These are phyloP conservation scores for Aethionema arabicum DNA, from an alignment of 345 rosid species.

Conservation along the genomic window DNA sequence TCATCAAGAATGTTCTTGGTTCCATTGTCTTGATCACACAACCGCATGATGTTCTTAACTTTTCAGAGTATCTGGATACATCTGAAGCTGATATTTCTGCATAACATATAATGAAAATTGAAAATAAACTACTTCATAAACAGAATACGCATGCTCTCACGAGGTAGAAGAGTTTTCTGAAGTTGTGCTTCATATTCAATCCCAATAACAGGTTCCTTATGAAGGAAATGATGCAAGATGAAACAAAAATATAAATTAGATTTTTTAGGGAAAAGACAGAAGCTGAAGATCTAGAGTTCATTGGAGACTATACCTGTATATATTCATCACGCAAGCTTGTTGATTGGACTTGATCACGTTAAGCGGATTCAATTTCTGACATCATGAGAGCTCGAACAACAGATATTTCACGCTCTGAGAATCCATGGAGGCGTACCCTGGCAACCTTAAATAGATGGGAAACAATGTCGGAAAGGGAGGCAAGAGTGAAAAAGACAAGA, in stretches of 20 bases:
- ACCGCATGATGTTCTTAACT: conserved; percentile 64
- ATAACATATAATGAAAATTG: conserved; percentile 12
- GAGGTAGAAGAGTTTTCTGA: conserved; percentile 79
- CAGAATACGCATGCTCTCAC: conserved; percentile 52
- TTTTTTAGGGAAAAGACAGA: conserved; percentile 18
- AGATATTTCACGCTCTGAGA: conserved; percentile 87
- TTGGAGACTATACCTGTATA: conserved; percentile 56
- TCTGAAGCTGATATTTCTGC: conserved; percentile 75
- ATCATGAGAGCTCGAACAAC: conserved; percentile 74
- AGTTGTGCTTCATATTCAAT: conserved; percentile 88
- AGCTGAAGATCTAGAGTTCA: conserved; percentile 2
- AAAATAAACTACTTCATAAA: conserved; percentile 22
- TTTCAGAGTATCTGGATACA: conserved; percentile 75
- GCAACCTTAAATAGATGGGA: conserved; percentile 59
- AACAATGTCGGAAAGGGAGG: conserved; percentile 11
- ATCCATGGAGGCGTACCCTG: conserved; percentile 83
- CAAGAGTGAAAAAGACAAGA: conserved; percentile 20
- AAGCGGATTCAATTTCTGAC: conserved; percentile 93
- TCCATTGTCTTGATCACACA: conserved; percentile 86
- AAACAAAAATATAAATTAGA: conserved; percentile 8
- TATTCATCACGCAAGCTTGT: conserved; percentile 84
- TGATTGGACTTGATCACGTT: conserved; percentile 92
- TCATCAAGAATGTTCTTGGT: conserved; percentile 64
- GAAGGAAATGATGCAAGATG: conserved; percentile 66
- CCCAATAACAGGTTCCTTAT: conserved; percentile 80